A percentile compares a stretch with the other conserved stretches of the same genome.
Conservation (phyloP, 345 rosid species). For the Eucalyptus tenuipes region DNA sequence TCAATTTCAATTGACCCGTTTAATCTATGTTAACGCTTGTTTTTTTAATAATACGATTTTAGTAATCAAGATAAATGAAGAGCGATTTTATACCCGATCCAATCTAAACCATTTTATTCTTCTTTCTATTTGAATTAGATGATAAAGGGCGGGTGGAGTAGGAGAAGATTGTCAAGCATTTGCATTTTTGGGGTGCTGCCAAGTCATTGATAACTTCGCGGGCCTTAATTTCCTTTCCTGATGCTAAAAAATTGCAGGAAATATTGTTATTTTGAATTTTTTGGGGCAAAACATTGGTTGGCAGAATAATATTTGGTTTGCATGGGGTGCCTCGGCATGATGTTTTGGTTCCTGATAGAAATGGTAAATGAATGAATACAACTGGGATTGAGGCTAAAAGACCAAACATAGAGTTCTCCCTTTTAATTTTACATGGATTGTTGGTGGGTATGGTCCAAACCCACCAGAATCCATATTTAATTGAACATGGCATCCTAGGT, state of each 20-base stretch:
- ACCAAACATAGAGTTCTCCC: neutral
- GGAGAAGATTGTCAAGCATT: neutral
- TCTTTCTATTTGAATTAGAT: neutral
- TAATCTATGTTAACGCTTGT: fast-evolving
- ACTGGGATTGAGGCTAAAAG: neutral
- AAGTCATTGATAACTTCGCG: neutral
- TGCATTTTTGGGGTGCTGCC: neutral
- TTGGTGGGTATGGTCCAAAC: neutral
- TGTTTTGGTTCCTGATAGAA: neutral
- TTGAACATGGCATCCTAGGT: fast-evolving
- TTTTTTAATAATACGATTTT: neutral
- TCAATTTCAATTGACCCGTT: neutral
- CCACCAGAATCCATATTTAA: neutral
- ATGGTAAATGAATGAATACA: neutral
- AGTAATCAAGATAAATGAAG: neutral
- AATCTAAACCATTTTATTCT: neutral
- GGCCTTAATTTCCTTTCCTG: neutral
- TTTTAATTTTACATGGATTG: neutral
- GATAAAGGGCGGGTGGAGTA: neutral
- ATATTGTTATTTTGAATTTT: too few species aligned
- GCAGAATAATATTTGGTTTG: neutral
- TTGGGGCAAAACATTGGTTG: neutral
- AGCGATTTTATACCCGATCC: fast-evolving
- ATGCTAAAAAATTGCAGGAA: neutral
- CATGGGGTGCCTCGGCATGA: too few species aligned